These are phyloP conservation scores for Cystobasidium onofrii DNA, from an alignment of 768 basidiomycete species.

Conservation along the genomic window DNA sequence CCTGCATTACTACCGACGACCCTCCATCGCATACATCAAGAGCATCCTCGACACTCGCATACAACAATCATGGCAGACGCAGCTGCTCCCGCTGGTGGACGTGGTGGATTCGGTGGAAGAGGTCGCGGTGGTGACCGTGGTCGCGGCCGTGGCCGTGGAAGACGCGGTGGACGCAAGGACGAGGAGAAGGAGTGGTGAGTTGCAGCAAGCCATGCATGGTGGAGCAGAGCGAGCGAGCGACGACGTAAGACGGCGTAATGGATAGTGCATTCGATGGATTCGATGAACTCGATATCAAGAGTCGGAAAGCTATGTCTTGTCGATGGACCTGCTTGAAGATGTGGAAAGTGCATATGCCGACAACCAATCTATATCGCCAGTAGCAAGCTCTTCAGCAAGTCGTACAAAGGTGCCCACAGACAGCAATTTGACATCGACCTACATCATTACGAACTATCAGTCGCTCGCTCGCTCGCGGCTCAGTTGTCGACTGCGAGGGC, in stretches of 20 bases:
- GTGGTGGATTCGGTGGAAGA: constrained; percentile 83
- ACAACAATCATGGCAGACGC: constrained; percentile 42
- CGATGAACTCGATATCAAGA: neutral
- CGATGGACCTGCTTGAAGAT: no score
- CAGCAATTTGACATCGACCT: neutral
- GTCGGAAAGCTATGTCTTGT: no score
- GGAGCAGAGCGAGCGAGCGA: neutral
- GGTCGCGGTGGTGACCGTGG: constrained; percentile 43
- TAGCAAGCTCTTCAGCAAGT: no score
- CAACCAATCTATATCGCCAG: no score
- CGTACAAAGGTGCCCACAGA: no score
- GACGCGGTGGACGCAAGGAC: constrained; percentile 95
- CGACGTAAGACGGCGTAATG: no score
- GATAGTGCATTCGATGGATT: no score
- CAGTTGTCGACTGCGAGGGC: neutral
- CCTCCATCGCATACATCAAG: neutral
- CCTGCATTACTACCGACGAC: no score
- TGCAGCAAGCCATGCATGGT: neutral
- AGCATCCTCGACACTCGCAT: neutral
- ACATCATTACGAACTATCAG: no score
- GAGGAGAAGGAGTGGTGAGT: constrained; percentile 98
- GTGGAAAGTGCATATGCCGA: no score
- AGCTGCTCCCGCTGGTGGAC: constrained; percentile 59
- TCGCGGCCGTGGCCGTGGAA: constrained; percentile 53
- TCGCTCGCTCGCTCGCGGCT: neutral